phyloP scores from a whole-genome alignment of 75 land plant species.

The Isoetes taiwanensis region DNA sequence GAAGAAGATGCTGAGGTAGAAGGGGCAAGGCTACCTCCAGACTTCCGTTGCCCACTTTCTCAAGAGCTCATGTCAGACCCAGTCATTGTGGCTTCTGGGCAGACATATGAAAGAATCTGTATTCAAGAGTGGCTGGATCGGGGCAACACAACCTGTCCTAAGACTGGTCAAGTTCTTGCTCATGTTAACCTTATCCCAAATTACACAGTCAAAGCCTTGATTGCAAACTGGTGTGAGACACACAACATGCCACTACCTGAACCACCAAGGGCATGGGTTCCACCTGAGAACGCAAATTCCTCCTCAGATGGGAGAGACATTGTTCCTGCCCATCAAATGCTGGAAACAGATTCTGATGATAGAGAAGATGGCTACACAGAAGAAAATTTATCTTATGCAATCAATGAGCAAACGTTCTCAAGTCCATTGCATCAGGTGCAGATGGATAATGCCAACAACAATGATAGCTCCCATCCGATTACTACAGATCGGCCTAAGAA shows the following conservation, averaged over 20 bases:
- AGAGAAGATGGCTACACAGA: neutral
- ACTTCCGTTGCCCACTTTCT: constrained; percentile 46
- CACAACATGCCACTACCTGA: constrained; percentile 20
- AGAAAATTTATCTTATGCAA: neutral
- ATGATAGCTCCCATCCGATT: too few species aligned
- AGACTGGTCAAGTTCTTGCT: constrained; percentile 33
- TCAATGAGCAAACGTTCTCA: neutral
- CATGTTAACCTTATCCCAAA: constrained; percentile 46
- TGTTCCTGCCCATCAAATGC: neutral
- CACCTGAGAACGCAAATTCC: neutral
- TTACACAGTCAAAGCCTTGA: constrained; percentile 49
- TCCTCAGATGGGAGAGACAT: neutral
- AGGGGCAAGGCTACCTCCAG: constrained; percentile 22
- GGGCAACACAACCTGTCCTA: constrained; percentile 45
- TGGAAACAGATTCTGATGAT: neutral
- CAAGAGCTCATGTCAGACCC: constrained; percentile 53
- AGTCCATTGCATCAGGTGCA: neutral
- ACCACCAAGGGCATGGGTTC: constrained; percentile 11
- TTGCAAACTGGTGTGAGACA: constrained; percentile 41
- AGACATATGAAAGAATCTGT: constrained; percentile 47
- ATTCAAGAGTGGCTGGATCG: constrained; percentile 59
- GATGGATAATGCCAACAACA: too few species aligned
- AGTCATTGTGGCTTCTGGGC: constrained; percentile 61
- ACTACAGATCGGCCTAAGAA: too few species aligned
- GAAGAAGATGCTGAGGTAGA: constrained; percentile 5